Base-by-base conservation (phyloP, 495 filamentous ascomycete genomes). In the Penicillium pancosmium region DNA sequence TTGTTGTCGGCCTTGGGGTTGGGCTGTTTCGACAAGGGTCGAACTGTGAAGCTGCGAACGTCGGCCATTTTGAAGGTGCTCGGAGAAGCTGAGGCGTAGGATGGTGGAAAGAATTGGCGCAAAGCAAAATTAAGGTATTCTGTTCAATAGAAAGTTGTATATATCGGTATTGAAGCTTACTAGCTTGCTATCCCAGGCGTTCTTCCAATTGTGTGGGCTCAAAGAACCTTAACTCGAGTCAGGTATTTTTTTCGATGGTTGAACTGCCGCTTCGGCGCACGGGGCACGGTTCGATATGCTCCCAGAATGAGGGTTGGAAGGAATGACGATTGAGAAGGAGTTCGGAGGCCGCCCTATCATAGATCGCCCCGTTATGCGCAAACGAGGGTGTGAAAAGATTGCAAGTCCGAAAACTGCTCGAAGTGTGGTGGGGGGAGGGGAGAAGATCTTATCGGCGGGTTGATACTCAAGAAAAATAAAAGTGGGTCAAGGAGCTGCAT, bases 21-120 rank as follows among this genome's bases (percentile, higher is more conserved):
- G 46, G 79, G 73, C 64, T 82, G 76, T 53, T 78, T 79, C 41
- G 80, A 73, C 35, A 82, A 62, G 4, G 83, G 81, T 55, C 88
- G 80, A 60, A 85, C 79, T 21, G 78, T 80, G 53, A 81, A 83
- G 52, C 67, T 68, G 58, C 77, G 76, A 43, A 67, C 50, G 8
- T 80, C 77, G 5, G 75, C 66, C 77, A 80, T 80, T 6, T 51
- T 57, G 33, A 38, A 38, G 5, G 36, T 31, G 36, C 36, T 38
- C 11, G 36, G 36, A 38, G 36, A n/a, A 38, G 36, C 36, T 38
- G 23, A 3, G 23, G 23, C 23, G 23, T 23, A 3, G 23, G 23
- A 23, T 23, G 23, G 23, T 23, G 27, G 27, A 31, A 31, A 31
- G 27, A 31, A 4, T 31, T 31, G 27, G 27, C 27, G 27, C 27